Evolutionary conservation across 257 asterid genomes (phyloP).

Genomic region (Solanum stenotomum): DNA sequence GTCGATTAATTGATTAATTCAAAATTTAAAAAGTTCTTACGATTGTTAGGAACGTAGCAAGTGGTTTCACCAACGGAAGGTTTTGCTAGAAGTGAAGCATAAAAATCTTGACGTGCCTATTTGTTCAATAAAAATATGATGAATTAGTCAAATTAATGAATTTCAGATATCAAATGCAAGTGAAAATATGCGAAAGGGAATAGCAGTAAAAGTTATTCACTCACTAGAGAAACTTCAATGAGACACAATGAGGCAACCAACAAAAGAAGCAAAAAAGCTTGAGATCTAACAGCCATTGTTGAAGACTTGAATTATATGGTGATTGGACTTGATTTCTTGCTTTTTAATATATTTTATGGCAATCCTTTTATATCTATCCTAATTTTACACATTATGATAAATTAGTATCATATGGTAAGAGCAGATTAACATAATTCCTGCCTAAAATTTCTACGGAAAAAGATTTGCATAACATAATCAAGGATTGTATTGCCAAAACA

Average conservation of each 20-base stretch:
- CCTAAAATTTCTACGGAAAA: not conserved
- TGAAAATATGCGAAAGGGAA: not conserved
- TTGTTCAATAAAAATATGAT: not conserved
- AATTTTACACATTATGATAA: not conserved
- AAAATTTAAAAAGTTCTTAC: not conserved
- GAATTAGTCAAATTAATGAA: not conserved
- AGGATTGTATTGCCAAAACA: not conserved
- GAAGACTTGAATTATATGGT: not conserved
- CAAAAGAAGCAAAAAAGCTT: not conserved
- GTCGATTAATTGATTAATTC: not conserved
- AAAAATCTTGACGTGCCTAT: not conserved
- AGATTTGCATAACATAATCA: not conserved
- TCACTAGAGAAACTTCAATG: not conserved
- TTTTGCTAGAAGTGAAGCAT: not conserved
- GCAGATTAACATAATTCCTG: not conserved
- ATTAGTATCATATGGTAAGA: not conserved
- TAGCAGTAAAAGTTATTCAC: not conserved
- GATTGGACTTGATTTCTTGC: not conserved
- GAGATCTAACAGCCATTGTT: not conserved
- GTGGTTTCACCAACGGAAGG: not conserved
- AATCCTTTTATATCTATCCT: not conserved
- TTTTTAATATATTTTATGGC: not conserved
- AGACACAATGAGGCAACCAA: not conserved
- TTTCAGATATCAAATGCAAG: not conserved
- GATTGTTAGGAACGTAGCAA: not conserved